Evolutionary conservation across 371 early-diverging fungal species (phyloP).

Genomic region (Catenaria anguillulae): DNA sequence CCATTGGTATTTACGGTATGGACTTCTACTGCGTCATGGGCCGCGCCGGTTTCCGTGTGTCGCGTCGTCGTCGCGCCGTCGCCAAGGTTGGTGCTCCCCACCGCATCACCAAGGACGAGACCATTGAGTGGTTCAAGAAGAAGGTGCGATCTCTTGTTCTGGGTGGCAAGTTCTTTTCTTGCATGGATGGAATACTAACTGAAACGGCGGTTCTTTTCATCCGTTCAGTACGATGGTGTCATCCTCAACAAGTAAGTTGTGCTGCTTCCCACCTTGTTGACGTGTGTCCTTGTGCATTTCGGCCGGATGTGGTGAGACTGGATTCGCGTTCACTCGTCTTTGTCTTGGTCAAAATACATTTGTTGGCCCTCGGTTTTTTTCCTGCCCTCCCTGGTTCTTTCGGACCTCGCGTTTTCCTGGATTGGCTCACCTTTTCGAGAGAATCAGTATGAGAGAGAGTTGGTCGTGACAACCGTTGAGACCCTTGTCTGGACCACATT

Average conservation of each 20-base stretch:
- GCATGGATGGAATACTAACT: background rate
- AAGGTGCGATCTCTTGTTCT: slow-evolving; percentile 8
- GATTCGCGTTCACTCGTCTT: no score
- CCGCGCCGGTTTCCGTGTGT: slow-evolving; percentile 93
- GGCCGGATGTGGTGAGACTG: no score
- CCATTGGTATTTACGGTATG: slow-evolving; percentile 85
- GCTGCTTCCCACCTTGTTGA: no score
- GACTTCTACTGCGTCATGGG: slow-evolving; percentile 97
- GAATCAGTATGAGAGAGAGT: no score
- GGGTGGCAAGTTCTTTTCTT: background rate
- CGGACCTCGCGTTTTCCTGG: no score
- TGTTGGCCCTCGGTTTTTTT: no score
- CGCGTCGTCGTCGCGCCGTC: slow-evolving; percentile 85
- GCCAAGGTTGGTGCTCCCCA: slow-evolving; percentile 85
- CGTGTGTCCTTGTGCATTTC: no score
- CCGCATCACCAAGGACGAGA: slow-evolving; percentile 76
- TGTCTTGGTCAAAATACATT: no score
- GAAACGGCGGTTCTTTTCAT: slow-evolving; percentile 9
- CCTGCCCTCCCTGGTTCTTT: no score
- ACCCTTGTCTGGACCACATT: no score
- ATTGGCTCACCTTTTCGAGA: no score
- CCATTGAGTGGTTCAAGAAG: slow-evolving; percentile 54
- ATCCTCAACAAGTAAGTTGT: slow-evolving; percentile 59
- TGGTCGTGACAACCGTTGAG: no score
- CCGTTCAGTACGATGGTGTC: slow-evolving; percentile 63